Conservation (phyloP, 2,329 filamentous ascomycete genomes). For the Fusarium pilosicola region DNA sequence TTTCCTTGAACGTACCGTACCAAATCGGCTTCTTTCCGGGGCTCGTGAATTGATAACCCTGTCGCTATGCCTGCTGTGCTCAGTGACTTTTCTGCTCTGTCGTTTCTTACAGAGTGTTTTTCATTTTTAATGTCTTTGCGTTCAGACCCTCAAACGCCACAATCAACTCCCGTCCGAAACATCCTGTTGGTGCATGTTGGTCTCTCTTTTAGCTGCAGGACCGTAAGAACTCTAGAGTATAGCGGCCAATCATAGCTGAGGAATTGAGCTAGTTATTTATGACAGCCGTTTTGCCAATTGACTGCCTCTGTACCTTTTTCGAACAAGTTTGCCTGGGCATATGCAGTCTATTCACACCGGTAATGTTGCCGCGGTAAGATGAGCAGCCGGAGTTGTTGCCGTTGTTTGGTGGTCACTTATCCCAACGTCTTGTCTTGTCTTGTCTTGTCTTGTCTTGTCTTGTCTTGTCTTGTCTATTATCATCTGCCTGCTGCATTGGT, state of each 20-base stretch:
- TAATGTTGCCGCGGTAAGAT: slow-evolving; percentile 4
- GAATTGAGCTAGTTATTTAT: neutral
- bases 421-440: neutral
- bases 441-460: neutral
- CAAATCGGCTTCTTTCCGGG: slow-evolving; percentile 19
- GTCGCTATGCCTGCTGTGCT: slow-evolving; percentile 11
- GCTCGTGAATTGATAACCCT: neutral
- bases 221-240: neutral
- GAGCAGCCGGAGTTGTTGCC: neutral
- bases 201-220: slow-evolving; percentile 3
- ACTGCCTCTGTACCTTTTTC: neutral
- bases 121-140: neutral
- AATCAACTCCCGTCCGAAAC: slow-evolving; percentile 12
- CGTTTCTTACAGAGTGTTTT: slow-evolving; percentile 10
- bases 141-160: slow-evolving; percentile 27
- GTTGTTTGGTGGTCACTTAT: neutral
- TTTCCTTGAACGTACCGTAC: neutral
- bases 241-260: slow-evolving; percentile 2
- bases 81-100: slow-evolving; percentile 2
- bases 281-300: neutral
- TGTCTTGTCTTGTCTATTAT: neutral
- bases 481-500: neutral
- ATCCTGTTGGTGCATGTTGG: slow-evolving; percentile 4
- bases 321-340: slow-evolving; percentile 5
- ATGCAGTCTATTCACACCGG: slow-evolving; percentile 12